Base-by-base conservation (phyloP, 495 filamentous ascomycete species). In the Corynascus novoguineensis region DNA sequence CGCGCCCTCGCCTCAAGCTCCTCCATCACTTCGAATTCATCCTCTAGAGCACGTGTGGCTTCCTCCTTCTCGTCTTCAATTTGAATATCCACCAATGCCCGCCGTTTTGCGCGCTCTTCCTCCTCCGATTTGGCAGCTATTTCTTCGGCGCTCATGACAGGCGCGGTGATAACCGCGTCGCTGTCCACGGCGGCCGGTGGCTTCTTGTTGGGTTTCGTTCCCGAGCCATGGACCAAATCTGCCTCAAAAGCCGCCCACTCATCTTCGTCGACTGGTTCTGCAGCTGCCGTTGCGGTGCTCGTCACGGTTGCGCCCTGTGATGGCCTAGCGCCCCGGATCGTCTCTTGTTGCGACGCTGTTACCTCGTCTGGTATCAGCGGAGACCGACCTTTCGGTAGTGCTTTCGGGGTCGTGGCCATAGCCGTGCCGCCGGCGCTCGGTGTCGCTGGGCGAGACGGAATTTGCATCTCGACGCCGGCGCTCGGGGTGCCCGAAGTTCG, bases 11-110 rank as follows among this genome's bases (percentile, higher is more conserved):
- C 83, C 71, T 97, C 93, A 44, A 96, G 78, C 52, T 83, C 83
- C 66, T 93, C 89, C 92, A 97, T 97, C 67, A 93, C 86, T 50
- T 95, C 93, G 67, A 97, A 90, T 69, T 98, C 93, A 55, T 88
- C 85, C 68, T 92, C 85, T 55, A 97, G 69, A 53, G 85, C 81
- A 46, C 87, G 80, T 21, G 83, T 85, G 4, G 92, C 90, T 64
- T 95, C 91, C 64, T 96, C 91, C 22, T 85, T 85, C 73, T 95
- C 90, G 17, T 84, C 89, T 57, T 89, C 74, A 4, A 76, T 58
- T 60, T 76, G 60, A 14, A 65, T 61, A 37, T 81, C 90, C n/a
- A 81, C 67, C 44, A 86, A 82, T 1, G 78, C 83, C 49, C 87
- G 85, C 32, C 78, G 76, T 50, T 75, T 75, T 56, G 81, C 78